Percentiles rank a stretch among this genome's conserved stretches.
Conservation (phyloP, 257 asterid species). For the Solanum tarijense region DNA sequence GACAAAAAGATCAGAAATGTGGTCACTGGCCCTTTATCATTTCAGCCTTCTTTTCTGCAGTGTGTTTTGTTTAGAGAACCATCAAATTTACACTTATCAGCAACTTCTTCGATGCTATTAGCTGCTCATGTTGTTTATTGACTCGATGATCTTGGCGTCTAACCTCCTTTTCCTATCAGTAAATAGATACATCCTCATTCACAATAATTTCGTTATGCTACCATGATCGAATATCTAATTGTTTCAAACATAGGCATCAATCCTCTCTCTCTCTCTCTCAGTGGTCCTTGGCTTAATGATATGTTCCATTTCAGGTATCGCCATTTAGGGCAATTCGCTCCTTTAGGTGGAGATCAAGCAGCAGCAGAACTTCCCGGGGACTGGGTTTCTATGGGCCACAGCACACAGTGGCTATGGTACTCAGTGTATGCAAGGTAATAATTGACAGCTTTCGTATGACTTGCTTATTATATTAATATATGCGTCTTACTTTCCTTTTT, state of each 20-base stretch:
- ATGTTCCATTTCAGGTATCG: constrained; percentile 44
- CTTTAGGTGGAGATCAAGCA: constrained; percentile 92
- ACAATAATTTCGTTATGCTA: neutral
- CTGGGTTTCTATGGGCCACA: constrained; percentile 89
- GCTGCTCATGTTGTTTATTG: neutral
- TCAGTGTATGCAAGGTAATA: constrained; percentile 82
- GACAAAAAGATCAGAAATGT: neutral
- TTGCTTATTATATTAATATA: neutral
- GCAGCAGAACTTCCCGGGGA: constrained; percentile 99
- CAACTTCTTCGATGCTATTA: neutral
- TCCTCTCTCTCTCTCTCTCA: no score
- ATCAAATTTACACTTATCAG: neutral
- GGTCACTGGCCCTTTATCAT: neutral
- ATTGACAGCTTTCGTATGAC: neutral
- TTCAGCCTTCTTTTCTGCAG: neutral
- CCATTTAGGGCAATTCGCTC: constrained; percentile 95
- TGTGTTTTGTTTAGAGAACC: neutral
- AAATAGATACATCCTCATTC: neutral
- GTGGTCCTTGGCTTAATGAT: neutral
- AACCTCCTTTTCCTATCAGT: neutral
- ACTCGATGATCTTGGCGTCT: neutral
- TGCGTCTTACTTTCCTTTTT: neutral
- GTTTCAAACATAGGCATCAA: no score
- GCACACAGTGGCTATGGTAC: constrained; percentile 95
- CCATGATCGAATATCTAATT: no score